Evolutionary conservation across 176 grass and related monocot species (phyloP).

Genomic region (Carex scoparia): DNA sequence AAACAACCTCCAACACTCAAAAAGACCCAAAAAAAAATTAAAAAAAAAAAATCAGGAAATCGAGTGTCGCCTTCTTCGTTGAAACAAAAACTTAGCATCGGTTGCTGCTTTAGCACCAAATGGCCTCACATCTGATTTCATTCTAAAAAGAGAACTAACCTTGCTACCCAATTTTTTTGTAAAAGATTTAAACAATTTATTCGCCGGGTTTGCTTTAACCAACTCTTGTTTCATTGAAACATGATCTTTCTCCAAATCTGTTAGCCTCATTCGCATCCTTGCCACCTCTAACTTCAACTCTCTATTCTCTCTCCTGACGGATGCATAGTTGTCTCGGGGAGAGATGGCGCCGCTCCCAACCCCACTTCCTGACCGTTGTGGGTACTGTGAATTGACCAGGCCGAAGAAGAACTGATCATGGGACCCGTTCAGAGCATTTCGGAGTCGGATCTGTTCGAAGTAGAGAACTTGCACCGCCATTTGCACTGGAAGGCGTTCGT

Average conservation of each 20-base stretch:
- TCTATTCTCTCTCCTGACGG: constrained; percentile 78
- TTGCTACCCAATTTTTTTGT: constrained; percentile 56
- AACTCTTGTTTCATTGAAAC: constrained; percentile 87
- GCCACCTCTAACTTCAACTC: constrained; percentile 93
- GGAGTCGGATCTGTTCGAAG: constrained; percentile 83
- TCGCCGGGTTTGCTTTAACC: constrained; percentile 64
- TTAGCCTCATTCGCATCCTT: constrained; percentile 88
- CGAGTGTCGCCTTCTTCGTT: constrained; percentile 32
- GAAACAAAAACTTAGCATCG: constrained; percentile 33
- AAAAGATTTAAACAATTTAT: constrained; percentile 65
- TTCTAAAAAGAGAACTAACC: constrained; percentile 33
- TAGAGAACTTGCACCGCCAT: constrained; percentile 96
- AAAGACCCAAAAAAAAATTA: background rate
- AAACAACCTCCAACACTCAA: background rate
- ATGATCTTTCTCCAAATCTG: constrained; percentile 96
- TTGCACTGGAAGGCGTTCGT: constrained; percentile 82
- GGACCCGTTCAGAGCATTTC: constrained; percentile 59
- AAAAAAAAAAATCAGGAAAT: constrained; percentile 22
- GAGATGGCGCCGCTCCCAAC: constrained; percentile 83
- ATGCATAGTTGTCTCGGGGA: constrained; percentile 95
- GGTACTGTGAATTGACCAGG: constrained; percentile 34
- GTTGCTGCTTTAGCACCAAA: constrained; percentile 19
- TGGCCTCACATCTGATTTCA: constrained; percentile 31
- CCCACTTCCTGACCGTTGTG: constrained; percentile 62
- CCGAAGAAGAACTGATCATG: constrained; percentile 73